phyloP scores from a whole-genome alignment of 768 basidiomycete species.

The Boletus rex-veris region DNA sequence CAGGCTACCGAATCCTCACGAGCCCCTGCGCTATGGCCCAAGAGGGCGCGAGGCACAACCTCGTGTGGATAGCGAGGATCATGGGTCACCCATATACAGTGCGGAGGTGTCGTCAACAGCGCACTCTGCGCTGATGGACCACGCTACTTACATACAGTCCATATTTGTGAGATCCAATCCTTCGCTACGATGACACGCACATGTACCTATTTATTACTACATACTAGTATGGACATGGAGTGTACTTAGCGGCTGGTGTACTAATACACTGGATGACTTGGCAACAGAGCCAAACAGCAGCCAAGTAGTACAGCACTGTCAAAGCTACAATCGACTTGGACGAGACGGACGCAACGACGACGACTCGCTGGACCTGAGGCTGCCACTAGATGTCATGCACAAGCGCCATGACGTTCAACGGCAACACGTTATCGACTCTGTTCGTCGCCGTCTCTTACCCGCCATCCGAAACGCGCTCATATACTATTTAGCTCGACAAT shows the following conservation, averaged over 20 bases:
- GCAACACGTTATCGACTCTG: conserved; percentile 67
- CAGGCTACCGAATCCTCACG: conserved; percentile 5
- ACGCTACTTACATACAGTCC: conserved; percentile 24
- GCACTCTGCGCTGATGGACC: conserved; percentile 29
- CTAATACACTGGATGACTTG: neutral
- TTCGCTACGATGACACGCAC: conserved; percentile 8
- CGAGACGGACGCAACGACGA: conserved; percentile 11
- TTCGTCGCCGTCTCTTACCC: conserved; percentile 31
- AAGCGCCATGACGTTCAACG: conserved; percentile 63
- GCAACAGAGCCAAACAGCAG: conserved; percentile 31
- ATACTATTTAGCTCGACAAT: conserved; percentile 52
- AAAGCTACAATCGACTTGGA: neutral
- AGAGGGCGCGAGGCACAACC: neutral
- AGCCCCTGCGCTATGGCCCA: neutral
- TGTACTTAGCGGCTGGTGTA: neutral
- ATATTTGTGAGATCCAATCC: conserved; percentile 15
- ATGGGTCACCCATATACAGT: neutral
- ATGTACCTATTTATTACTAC: neutral
- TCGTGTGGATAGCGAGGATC: conserved; percentile 16
- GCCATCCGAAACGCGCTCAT: conserved; percentile 7
- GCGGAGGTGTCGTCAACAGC: conserved; percentile 26
- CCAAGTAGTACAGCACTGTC: too few species aligned
- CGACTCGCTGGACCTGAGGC: conserved; percentile 12
- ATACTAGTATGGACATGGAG: neutral
- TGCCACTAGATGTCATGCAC: conserved; percentile 49